Evolutionary conservation across 2,329 filamentous ascomycete species (phyloP).

Genomic region (Sporothrix schenckii): DNA sequence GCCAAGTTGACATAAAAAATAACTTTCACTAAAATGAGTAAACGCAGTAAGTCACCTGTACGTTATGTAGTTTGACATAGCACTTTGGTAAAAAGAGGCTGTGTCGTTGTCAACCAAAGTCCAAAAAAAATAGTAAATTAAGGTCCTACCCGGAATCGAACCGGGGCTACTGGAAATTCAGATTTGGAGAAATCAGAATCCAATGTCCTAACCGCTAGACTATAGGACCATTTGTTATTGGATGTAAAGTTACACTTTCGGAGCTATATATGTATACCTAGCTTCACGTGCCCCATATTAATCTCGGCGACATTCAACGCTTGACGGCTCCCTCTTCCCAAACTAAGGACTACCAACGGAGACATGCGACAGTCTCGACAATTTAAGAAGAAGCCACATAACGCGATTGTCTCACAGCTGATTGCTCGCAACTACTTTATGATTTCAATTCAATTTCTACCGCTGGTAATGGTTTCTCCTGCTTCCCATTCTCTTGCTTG

Average conservation of each 20-base stretch:
- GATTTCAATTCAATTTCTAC: not conserved
- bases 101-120: not conserved
- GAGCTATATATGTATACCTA: not conserved
- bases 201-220: constrained; percentile 31
- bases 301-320: not conserved
- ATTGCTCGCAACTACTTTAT: not conserved
- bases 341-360: not conserved
- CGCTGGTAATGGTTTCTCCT: no score
- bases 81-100: no score
- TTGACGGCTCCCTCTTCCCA: not conserved
- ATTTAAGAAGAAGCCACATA: not conserved
- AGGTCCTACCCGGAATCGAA: constrained; percentile 33
- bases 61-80: no score
- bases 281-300: not conserved
- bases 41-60: no score
- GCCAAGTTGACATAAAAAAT: no score
- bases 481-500: no score
- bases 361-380: not conserved
- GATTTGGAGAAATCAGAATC: constrained; percentile 22
- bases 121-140: not conserved
- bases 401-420: no score
- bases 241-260: no score
- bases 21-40: no score
- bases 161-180: constrained; percentile 32
- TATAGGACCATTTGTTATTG: constrained; percentile 25